phyloP scores from a whole-genome alignment of 2,329 filamentous ascomycete species.

The Nemania abortiva region DNA sequence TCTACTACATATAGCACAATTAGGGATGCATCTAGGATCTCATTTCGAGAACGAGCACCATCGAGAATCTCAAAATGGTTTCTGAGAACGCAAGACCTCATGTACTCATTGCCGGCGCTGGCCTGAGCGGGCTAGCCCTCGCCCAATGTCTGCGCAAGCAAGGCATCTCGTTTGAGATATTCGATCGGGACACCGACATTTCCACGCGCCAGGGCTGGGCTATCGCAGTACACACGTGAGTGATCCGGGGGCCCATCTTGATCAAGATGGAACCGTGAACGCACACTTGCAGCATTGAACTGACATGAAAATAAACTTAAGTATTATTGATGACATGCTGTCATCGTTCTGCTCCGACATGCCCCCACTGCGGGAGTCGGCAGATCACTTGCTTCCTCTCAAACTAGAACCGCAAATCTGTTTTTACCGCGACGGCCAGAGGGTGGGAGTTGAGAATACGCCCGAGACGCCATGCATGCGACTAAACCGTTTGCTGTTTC shows the following conservation, averaged over 20 bases:
- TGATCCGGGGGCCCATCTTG: background rate
- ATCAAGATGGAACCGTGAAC: background rate
- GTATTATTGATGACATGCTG: constrained; percentile 22
- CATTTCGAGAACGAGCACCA: background rate
- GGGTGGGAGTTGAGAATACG: constrained; percentile 23
- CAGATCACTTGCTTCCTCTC: constrained; percentile 31
- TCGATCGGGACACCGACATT: constrained; percentile 31
- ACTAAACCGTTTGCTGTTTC: constrained; percentile 42
- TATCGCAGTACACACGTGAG: constrained; percentile 32
- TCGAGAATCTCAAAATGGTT: constrained; percentile 6
- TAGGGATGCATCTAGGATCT: background rate
- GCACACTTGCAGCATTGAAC: background rate
- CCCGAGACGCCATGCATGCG: constrained; percentile 37
- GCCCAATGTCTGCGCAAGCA: constrained; percentile 32
- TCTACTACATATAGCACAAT: background rate
- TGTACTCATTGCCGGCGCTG: constrained; percentile 34
- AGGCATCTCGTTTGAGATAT: constrained; percentile 31
- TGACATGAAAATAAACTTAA: too few relatives aligned
- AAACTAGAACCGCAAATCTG: constrained; percentile 27
- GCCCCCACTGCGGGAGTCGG: constrained; percentile 32
- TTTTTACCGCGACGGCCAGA: constrained; percentile 18
- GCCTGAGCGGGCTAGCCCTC: constrained; percentile 30
- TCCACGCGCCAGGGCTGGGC: constrained; percentile 28
- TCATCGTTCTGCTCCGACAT: constrained; percentile 33
- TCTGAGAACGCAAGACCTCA: constrained; percentile 14